Evolutionary conservation across 495 filamentous ascomycete species (phyloP).

Genomic region (Talaromyces wortmannii): DNA sequence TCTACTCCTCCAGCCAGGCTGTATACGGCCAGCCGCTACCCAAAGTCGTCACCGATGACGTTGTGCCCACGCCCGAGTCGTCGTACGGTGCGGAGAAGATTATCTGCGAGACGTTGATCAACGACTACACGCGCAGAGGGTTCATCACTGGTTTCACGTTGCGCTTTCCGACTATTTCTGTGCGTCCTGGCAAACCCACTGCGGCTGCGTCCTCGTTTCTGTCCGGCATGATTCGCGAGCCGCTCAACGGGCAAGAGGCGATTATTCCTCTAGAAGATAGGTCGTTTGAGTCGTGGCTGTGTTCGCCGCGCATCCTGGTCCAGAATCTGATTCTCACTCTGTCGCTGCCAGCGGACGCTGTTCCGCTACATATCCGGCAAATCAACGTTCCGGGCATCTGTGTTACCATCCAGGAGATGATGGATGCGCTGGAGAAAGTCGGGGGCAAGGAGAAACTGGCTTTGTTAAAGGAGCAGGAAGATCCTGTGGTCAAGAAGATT

Average conservation of each 20-base stretch:
- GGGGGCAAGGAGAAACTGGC: constrained; percentile 59
- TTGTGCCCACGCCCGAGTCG: constrained; percentile 58
- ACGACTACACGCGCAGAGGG: constrained; percentile 61
- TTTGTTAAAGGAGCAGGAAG: constrained; percentile 52
- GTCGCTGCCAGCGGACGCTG: constrained; percentile 35
- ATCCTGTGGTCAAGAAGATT: constrained; percentile 53
- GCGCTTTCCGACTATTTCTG: constrained; percentile 66
- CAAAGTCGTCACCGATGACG: constrained; percentile 42
- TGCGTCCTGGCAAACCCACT: constrained; percentile 63
- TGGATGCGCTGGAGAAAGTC: constrained; percentile 61
- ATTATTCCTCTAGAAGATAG: constrained; percentile 57
- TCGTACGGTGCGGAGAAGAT: constrained; percentile 73
- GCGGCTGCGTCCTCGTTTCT: constrained; percentile 64
- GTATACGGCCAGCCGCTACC: constrained; percentile 51
- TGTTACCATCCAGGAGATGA: constrained; percentile 62
- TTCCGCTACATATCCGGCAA: constrained; percentile 50
- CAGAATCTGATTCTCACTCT: constrained; percentile 59
- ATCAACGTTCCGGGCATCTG: constrained; percentile 67
- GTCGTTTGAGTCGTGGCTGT: constrained; percentile 54
- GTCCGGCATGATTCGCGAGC: constrained; percentile 61
- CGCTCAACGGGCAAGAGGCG: constrained; percentile 51
- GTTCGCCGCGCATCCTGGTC: constrained; percentile 53
- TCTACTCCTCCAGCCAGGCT: constrained; percentile 53
- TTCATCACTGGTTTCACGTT: constrained; percentile 58
- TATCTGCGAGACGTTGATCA: constrained; percentile 63